Base-by-base conservation (phyloP, 73 alveolate species). In the Paramecium sexaurelia region DNA sequence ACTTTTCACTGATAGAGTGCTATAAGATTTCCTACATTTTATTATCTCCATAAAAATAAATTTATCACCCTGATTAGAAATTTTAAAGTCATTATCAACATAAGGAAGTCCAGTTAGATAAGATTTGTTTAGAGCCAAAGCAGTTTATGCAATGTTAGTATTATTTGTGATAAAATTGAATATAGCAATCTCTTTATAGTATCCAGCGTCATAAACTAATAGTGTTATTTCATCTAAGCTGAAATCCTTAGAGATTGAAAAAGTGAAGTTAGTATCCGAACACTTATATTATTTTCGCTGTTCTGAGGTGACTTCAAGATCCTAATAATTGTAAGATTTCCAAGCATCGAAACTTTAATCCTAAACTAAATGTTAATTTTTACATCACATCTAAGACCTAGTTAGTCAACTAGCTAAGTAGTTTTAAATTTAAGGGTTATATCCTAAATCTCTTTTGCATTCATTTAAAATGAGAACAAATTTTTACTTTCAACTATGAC, bases 381-480 rank as follows among this genome's bases (percentile, higher is more conserved):
- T 61, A 61, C 83, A 61, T 61, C 83, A 61, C 83, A 61, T 61
- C 26, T 61, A 13, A 61, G 26, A 29, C 43, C n/a, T 7, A 61
- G 22, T 29, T 24, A 29, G 26, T 11, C 11, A 2, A 13, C 7
- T 11, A 0, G 1, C 1, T 24, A 8, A 32, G 11, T 11, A 9
- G 83, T 61, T 61, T 3, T 24, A 24, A 61, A 61, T 61, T 61
- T 5, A 8, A 61, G 24, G 6, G 47, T 26, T 32, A 24, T 15
- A 61, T 61, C 7, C 9, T 32, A 15, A 32, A 61, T 61, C 1
- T 61, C 47, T 11, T 3, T 3, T 29, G 83, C 0, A 61, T 61
- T 32, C 47, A 61, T 10, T 15, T 11, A 61, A 61, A 61, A 61
- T 13, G 83, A 7, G 26, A 61, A 61, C 24, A 7, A 9, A 3